phyloP scores from a whole-genome alignment of 768 basidiomycete species.

The Leccinum longicurvipes region DNA sequence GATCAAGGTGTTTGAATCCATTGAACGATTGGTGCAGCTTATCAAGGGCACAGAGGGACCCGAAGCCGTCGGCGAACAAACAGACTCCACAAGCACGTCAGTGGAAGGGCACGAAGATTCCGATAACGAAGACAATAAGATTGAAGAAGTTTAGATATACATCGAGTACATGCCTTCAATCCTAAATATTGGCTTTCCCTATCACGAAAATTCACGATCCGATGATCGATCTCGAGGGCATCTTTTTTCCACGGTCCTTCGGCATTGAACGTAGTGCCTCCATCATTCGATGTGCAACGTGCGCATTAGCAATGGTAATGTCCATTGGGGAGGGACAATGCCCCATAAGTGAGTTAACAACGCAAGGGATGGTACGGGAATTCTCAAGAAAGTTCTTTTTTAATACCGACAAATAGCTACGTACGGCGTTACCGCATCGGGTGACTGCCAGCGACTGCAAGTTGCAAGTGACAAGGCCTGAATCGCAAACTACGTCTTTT shows the following conservation, averaged over 20 bases:
- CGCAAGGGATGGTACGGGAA: conserved; percentile 12
- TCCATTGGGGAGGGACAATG: background rate
- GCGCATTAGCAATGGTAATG: background rate
- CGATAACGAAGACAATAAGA: conserved; percentile 68
- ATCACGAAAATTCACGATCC: background rate
- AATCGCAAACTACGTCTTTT: background rate
- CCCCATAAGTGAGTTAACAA: conserved; percentile 23
- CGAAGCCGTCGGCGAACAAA: conserved; percentile 40
- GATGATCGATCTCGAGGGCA: background rate
- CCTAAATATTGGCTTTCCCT: background rate
- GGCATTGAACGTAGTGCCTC: background rate
- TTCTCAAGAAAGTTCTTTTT: conserved; percentile 23
- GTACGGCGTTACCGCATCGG: conserved; percentile 17
- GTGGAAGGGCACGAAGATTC: conserved; percentile 26
- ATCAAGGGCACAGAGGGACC: conserved; percentile 73
- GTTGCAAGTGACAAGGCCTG: background rate
- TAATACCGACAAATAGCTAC: conserved; percentile 19
- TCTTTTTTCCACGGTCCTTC: background rate
- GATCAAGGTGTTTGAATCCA: conserved; percentile 74
- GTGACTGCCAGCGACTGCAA: conserved; percentile 5
- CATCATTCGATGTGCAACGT: background rate
- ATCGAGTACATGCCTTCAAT: conserved; percentile 14
- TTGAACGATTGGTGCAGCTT: conserved; percentile 86
- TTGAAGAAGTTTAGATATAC: conserved; percentile 64
- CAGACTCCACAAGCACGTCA: conserved; percentile 20